phyloP scores from a whole-genome alignment of 129 eudicot species.

The Mikania micrantha region DNA sequence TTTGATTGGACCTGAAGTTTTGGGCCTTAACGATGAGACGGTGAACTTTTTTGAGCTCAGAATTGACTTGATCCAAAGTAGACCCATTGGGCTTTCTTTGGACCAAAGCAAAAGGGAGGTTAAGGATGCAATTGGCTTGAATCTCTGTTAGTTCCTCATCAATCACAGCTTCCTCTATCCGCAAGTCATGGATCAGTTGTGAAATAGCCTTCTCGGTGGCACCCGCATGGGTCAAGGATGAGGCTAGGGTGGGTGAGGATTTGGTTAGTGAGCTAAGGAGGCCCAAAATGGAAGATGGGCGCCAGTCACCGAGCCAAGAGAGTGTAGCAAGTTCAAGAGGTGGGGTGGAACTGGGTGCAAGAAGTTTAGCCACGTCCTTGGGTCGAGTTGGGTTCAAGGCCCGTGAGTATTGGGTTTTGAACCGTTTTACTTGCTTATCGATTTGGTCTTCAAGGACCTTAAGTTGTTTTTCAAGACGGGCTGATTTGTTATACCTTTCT shows the following conservation, averaged over 20 bases:
- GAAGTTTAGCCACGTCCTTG: conserved; percentile 63
- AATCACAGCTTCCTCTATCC: conserved; percentile 82
- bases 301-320: conserved; percentile 92
- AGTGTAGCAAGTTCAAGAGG: conserved; percentile 69
- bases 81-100: conserved; percentile 18
- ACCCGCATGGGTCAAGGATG: conserved; percentile 38
- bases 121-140: conserved; percentile 75
- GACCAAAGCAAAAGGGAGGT: conserved; percentile 51
- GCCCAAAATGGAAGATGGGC: conserved; percentile 80
- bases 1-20: conserved; percentile 59
- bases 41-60: conserved; percentile 80
- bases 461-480: conserved; percentile 70
- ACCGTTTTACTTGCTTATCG: conserved; percentile 57
- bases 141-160: conserved; percentile 92
- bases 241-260: conserved; percentile 34
- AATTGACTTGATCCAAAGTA: conserved; percentile 33
- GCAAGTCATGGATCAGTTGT: conserved; percentile 65
- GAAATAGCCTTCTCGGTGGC: conserved; percentile 40
- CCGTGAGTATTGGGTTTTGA: conserved; percentile 53
- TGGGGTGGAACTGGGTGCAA: conserved; percentile 61
- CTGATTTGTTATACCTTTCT: conserved; percentile 53
- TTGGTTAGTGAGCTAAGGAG: conserved; percentile 50
- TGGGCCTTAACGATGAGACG: conserved; percentile 81
- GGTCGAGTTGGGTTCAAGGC: conserved; percentile 47
- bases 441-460: conserved; percentile 58